Conservation (phyloP, 345 rosid genomes). For the Euclidium syriacum region DNA sequence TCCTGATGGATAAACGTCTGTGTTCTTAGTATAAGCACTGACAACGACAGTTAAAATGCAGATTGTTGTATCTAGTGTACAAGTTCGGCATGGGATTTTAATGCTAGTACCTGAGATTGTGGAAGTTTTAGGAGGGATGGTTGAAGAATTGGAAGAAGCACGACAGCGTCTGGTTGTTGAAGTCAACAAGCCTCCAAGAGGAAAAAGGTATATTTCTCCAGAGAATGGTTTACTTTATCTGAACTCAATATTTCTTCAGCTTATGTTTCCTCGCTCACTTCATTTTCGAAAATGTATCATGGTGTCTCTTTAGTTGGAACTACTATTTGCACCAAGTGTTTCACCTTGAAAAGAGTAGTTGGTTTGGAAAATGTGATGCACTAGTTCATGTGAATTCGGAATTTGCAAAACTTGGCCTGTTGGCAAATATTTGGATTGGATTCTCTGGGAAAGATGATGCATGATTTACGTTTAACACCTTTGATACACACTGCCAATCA, state of each 20-base stretch:
- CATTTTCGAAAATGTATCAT: constrained; percentile 1
- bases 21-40: neutral
- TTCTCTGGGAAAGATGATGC: constrained; percentile 1
- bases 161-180: constrained; percentile 60
- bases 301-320: constrained; percentile 2
- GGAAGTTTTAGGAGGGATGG: constrained; percentile 81
- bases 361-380: neutral
- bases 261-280: neutral
- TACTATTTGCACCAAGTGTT: neutral
- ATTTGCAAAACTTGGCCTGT: neutral
- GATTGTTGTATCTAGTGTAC: constrained; percentile 73
- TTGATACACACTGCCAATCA: neutral
- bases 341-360: neutral
- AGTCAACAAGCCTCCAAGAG: constrained; percentile 94
- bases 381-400: neutral
- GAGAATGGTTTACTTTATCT: neutral
- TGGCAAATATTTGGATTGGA: neutral
- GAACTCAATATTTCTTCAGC: neutral
- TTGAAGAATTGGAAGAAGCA: constrained; percentile 73
- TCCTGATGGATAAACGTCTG: neutral
- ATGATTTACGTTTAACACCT: neutral
- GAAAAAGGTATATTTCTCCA: constrained; percentile 58
- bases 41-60: constrained; percentile 23
- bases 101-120: constrained; percentile 86
- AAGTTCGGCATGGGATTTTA: constrained; percentile 70